Evolutionary conservation across 2,329 filamentous ascomycete genomes (phyloP).

Genomic region (Botrytis fabae): DNA sequence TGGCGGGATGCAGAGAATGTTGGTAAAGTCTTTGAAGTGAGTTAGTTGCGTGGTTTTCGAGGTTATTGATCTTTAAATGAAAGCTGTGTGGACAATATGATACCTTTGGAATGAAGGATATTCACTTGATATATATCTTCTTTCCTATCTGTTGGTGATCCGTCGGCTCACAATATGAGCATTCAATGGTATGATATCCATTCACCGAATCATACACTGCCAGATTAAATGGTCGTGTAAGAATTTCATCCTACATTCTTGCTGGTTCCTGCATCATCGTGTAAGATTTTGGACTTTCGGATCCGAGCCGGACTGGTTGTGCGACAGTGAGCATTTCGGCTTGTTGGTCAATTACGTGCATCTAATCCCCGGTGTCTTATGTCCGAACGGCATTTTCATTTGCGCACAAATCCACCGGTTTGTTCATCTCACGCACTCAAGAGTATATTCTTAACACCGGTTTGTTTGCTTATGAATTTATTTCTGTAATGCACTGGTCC

Average conservation of each 20-base stretch:
- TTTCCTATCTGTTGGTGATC: neutral
- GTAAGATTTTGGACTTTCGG: neutral
- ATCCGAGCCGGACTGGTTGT: constrained; percentile 14
- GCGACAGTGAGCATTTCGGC: constrained; percentile 11
- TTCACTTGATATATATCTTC: constrained; percentile 15
- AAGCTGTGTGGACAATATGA: neutral
- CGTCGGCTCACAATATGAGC: neutral
- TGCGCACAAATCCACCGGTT: neutral
- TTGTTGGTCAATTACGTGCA: neutral
- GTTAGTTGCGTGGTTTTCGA: neutral
- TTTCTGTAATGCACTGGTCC: neutral
- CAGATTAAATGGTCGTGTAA: neutral
- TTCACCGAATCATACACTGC: neutral
- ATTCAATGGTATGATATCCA: neutral
- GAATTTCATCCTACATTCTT: neutral
- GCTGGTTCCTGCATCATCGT: neutral
- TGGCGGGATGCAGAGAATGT: neutral
- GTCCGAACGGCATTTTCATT: constrained; percentile 1
- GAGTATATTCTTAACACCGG: neutral
- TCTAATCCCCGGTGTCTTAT: neutral
- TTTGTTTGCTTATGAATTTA: neutral
- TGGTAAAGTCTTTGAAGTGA: neutral
- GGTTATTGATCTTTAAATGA: neutral
- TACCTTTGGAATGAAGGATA: constrained; percentile 3
- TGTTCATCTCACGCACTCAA: neutral